phyloP scores from a whole-genome alignment of 75 land plant species.

The Sequoia sempervirens region DNA sequence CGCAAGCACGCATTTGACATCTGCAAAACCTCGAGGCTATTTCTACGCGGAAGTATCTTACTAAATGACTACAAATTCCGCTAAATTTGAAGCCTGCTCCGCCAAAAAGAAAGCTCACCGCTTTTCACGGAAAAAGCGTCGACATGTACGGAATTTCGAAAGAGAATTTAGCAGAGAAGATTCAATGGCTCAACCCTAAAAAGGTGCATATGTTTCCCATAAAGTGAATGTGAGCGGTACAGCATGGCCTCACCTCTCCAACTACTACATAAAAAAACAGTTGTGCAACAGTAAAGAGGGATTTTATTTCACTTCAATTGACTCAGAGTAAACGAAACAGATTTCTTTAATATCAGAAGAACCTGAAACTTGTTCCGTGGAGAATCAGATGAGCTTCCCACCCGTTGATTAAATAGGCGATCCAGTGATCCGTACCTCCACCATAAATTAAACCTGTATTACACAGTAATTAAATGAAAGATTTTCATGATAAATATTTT shows the following conservation, averaged over 20 bases:
- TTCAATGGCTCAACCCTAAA: background rate
- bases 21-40: background rate
- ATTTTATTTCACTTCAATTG: too few relatives aligned
- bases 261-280: background rate
- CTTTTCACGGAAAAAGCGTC: background rate
- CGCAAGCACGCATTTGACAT: background rate
- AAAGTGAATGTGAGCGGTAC: too few relatives aligned
- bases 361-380: too few relatives aligned
- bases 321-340: too few relatives aligned
- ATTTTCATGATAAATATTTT: too few relatives aligned
- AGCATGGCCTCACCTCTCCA: background rate
- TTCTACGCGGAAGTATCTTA: background rate
- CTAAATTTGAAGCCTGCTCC: background rate
- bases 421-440: too few relatives aligned
- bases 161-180: background rate
- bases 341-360: too few relatives aligned
- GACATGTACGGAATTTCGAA: background rate
- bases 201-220: background rate
- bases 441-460: too few relatives aligned
- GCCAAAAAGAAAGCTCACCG: background rate
- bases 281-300: too few relatives aligned
- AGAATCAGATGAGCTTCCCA: too few relatives aligned
- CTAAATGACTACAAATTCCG: background rate
- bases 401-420: too few relatives aligned
- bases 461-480: too few relatives aligned